Conservation (phyloP, 106 monocot species). For the Gastrodia elata region DNA sequence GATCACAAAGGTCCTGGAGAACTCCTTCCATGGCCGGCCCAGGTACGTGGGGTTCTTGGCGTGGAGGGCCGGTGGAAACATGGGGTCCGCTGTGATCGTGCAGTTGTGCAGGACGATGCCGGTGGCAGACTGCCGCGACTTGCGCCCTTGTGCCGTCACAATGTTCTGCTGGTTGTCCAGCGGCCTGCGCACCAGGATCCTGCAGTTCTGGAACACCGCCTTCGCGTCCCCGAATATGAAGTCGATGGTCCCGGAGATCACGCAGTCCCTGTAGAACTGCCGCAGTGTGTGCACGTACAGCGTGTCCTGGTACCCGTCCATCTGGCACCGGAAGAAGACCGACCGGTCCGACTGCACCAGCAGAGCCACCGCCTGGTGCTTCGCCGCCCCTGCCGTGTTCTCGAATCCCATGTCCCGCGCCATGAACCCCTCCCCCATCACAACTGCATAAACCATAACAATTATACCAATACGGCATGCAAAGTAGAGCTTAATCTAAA, state of each 20-base stretch:
- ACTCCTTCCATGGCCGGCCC: constrained; percentile 46
- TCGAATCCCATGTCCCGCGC: constrained; percentile 39
- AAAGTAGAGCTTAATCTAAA: too few species aligned
- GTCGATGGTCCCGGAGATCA: constrained; percentile 71
- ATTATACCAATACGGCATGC: too few species aligned
- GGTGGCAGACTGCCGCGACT: constrained; percentile 25
- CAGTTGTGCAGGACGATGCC: constrained; percentile 59
- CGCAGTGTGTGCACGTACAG: constrained; percentile 57
- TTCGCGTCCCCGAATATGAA: constrained; percentile 72
- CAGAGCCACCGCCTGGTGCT: constrained; percentile 83
- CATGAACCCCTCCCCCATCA: constrained; percentile 25
- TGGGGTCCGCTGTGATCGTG: constrained; percentile 46
- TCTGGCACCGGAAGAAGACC: constrained; percentile 51
- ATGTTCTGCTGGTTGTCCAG: constrained; percentile 76
- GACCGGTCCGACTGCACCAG: constrained; percentile 33
- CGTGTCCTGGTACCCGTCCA: constrained; percentile 88
- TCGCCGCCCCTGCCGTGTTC: constrained; percentile 61
- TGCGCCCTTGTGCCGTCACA: constrained; percentile 66
- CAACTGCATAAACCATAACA: constrained; percentile 10
- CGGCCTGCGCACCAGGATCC: constrained; percentile 36
- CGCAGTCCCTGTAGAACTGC: constrained; percentile 65
- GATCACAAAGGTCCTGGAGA: constrained; percentile 30
- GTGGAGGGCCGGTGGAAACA: constrained; percentile 1
- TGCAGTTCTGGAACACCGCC: constrained; percentile 60
- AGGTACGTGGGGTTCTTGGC: constrained; percentile 29